Evolutionary conservation across 805 yeast genomes (phyloP).

Genomic region (Spathaspora hagerdaliae): DNA sequence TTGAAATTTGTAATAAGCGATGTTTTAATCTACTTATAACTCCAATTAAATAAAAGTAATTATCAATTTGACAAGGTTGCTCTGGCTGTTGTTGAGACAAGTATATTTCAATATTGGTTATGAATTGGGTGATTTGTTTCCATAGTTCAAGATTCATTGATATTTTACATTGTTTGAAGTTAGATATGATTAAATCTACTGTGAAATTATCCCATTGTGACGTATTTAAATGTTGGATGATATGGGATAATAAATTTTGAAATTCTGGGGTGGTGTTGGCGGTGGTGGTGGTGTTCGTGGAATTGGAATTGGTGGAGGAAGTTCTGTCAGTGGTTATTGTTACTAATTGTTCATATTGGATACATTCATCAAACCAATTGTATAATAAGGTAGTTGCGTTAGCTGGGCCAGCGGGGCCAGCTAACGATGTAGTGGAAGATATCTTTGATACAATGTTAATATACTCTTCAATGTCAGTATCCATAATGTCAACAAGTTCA

Average conservation of each 20-base stretch:
- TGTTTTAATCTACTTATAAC: neutral
- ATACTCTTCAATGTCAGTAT: constrained; percentile 24
- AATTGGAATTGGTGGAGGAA: too few species aligned
- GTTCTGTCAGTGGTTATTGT: neutral
- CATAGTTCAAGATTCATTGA: constrained; percentile 9
- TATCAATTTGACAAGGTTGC: too few species aligned
- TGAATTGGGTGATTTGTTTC: constrained; percentile 8
- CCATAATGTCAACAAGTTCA: constrained; percentile 21
- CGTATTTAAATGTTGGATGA: neutral
- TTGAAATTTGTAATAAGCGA: neutral
- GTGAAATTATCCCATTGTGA: constrained; percentile 17
- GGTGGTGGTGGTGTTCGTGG: too few species aligned
- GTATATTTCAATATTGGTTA: neutral
- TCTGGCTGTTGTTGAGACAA: too few species aligned
- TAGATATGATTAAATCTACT: constrained; percentile 7
- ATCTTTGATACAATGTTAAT: constrained; percentile 13
- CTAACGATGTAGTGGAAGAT: neutral
- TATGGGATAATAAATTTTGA: constrained; percentile 1
- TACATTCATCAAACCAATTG: constrained; percentile 6
- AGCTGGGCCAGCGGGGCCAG: too few species aligned
- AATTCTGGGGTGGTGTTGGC: neutral
- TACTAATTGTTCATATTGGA: neutral
- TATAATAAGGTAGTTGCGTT: neutral
- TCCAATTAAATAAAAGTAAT: constrained; percentile 4
- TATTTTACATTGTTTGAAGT: constrained; percentile 10